These are phyloP conservation scores for Spathaspora arborariae DNA, from an alignment of 805 yeast species.

Conservation along the genomic window DNA sequence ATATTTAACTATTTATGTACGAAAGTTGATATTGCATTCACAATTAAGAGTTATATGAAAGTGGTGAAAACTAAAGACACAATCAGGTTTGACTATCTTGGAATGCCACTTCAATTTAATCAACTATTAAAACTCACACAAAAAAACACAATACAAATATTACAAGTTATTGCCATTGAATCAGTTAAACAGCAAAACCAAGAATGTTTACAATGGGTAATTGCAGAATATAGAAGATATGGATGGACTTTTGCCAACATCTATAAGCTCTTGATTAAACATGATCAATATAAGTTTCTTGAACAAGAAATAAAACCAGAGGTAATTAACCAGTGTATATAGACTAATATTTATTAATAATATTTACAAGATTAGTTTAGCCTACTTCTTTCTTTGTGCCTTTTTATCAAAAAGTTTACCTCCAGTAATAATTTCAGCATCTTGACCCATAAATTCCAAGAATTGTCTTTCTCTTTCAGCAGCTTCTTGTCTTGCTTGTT, in stretches of 20 bases:
- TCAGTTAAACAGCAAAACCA: constrained; percentile 23
- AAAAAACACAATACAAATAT: constrained; percentile 15
- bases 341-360: not conserved
- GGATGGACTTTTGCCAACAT: constrained; percentile 23
- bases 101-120: not conserved
- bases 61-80: not conserved
- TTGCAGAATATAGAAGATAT: constrained; percentile 24
- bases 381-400: constrained; percentile 36
- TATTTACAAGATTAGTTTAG: not conserved
- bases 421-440: constrained; percentile 49
- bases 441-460: constrained; percentile 57
- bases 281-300: constrained; percentile 4
- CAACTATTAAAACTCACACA: constrained; percentile 1
- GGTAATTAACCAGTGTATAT: not conserved
- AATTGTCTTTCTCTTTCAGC: constrained; percentile 39
- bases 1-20: constrained; percentile 12
- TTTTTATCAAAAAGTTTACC: constrained; percentile 49
- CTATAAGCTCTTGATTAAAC: constrained; percentile 1
- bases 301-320: not conserved
- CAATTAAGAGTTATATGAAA: not conserved
- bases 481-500: constrained; percentile 10
- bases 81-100: not conserved
- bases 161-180: constrained; percentile 18
- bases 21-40: not conserved
- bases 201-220: constrained; percentile 24